Evolutionary conservation across 805 yeast genomes (phyloP).

Genomic region (Suhomyces sp.): DNA sequence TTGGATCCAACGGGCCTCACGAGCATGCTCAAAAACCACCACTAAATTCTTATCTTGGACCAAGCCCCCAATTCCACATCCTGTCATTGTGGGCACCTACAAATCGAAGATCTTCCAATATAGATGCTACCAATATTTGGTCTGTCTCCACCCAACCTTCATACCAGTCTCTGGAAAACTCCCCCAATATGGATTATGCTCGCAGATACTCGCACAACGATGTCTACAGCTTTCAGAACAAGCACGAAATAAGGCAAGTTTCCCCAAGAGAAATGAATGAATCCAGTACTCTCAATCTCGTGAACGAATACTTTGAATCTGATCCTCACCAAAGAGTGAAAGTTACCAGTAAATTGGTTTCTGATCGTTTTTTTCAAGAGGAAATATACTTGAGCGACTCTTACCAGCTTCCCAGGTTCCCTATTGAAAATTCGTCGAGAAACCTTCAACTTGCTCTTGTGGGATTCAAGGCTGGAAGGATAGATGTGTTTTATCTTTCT

Average conservation of each 20-base stretch:
- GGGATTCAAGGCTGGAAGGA: constrained; percentile 74
- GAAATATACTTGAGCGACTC: constrained; percentile 26
- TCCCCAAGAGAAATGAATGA: not conserved
- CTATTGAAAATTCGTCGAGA: constrained; percentile 25
- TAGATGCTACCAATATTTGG: constrained; percentile 6
- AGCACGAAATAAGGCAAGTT: not conserved
- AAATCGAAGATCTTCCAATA: not conserved
- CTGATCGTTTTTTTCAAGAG: constrained; percentile 29
- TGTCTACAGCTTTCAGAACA: not conserved
- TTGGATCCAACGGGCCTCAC: not conserved
- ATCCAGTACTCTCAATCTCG: constrained; percentile 11
- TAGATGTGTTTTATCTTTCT: constrained; percentile 72
- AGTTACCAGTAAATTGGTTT: constrained; percentile 28
- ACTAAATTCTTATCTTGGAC: not conserved
- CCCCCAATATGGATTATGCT: not conserved
- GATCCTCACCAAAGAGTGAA: constrained; percentile 41
- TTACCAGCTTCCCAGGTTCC: constrained; percentile 30
- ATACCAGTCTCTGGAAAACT: not conserved
- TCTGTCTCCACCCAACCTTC: not conserved
- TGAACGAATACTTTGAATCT: constrained; percentile 33
- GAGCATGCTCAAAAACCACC: not conserved
- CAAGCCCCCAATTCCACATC: not conserved
- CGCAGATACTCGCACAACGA: constrained; percentile 8
- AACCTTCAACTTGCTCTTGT: constrained; percentile 53
- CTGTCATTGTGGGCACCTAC: constrained; percentile 1